A percentile compares a stretch with the other conserved stretches of the same genome.
Evolutionary conservation across 2,329 filamentous ascomycete species (phyloP).

Genomic region (Teratosphaeria gauchensis): DNA sequence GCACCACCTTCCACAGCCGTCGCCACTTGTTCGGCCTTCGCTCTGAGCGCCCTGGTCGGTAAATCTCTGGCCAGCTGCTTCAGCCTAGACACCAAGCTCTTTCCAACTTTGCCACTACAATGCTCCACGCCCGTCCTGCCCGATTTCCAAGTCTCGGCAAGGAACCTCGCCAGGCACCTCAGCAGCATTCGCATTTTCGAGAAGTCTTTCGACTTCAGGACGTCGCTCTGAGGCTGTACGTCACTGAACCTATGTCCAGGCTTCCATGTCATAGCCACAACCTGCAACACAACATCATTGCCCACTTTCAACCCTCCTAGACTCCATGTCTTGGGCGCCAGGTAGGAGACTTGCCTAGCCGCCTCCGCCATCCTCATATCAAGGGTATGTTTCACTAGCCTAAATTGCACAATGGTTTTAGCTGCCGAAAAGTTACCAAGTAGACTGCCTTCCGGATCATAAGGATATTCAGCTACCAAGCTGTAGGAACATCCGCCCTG

Average conservation of each 20-base stretch:
- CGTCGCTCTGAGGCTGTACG: background rate
- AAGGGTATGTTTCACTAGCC: conserved; percentile 2
- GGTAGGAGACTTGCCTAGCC: background rate
- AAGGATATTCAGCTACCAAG: background rate
- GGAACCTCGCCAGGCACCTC: background rate
- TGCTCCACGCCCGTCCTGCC: background rate
- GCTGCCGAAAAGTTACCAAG: background rate
- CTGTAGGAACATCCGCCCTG: conserved; percentile 6
- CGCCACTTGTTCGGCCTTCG: background rate
- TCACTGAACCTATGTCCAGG: conserved; percentile 2
- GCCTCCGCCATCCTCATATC: background rate
- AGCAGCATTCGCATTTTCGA: background rate
- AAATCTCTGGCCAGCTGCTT: conserved; percentile 2
- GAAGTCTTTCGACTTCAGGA: background rate
- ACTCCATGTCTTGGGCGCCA: conserved; percentile 1
- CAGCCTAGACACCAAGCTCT: conserved; percentile 1
- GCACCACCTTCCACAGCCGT: conserved; percentile 6
- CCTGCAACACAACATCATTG: background rate
- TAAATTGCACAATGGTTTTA: conserved; percentile 4
- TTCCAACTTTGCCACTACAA: conserved; percentile 4
- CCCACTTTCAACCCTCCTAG: background rate
- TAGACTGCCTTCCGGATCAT: too few species aligned
- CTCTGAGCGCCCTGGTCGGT: conserved; percentile 1
- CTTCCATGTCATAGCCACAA: background rate
- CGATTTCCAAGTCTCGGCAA: background rate